These are phyloP conservation scores for Zygosaccharomyces rouxii DNA, from an alignment of 805 yeast species.

Conservation along the genomic window DNA sequence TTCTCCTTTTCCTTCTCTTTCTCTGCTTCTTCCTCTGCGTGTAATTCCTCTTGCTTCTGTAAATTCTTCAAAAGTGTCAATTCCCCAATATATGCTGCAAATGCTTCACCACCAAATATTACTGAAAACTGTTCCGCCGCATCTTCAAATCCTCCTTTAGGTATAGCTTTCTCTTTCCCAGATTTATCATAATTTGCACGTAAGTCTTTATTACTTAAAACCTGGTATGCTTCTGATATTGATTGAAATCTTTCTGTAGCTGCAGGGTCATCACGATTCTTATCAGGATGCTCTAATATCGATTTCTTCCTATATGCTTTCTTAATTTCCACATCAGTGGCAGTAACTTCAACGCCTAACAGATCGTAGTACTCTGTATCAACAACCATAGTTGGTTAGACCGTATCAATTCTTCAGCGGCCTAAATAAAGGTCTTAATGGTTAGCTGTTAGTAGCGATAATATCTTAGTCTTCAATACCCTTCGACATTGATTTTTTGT, in stretches of 20 bases:
- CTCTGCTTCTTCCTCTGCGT: constrained; percentile 43
- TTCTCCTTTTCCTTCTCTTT: constrained; percentile 35
- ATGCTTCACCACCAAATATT: constrained; percentile 88
- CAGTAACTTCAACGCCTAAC: constrained; percentile 52
- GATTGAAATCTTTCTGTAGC: constrained; percentile 67
- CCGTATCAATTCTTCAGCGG: not conserved
- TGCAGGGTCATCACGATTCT: constrained; percentile 68
- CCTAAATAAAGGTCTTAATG: not conserved
- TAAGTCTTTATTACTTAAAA: constrained; percentile 58
- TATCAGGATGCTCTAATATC: constrained; percentile 73
- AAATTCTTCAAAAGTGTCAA: constrained; percentile 72
- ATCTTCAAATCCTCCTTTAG: constrained; percentile 69
- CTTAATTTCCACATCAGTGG: constrained; percentile 64
- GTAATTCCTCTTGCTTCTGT: constrained; percentile 53
- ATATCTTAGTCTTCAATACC: not conserved
- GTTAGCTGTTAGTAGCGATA: not conserved
- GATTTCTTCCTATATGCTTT: constrained; percentile 79
- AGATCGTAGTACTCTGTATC: constrained; percentile 72
- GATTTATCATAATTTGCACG: constrained; percentile 67
- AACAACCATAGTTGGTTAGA: constrained; percentile 50
- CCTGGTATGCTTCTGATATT: constrained; percentile 72
- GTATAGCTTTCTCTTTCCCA: constrained; percentile 70
- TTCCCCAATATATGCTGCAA: constrained; percentile 84
- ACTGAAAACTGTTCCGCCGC: constrained; percentile 65
- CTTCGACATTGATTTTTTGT: constrained; percentile 2